These are phyloP conservation scores for Candida palmyrensis DNA, from an alignment of 805 yeast genomes.

Conservation along the genomic window DNA sequence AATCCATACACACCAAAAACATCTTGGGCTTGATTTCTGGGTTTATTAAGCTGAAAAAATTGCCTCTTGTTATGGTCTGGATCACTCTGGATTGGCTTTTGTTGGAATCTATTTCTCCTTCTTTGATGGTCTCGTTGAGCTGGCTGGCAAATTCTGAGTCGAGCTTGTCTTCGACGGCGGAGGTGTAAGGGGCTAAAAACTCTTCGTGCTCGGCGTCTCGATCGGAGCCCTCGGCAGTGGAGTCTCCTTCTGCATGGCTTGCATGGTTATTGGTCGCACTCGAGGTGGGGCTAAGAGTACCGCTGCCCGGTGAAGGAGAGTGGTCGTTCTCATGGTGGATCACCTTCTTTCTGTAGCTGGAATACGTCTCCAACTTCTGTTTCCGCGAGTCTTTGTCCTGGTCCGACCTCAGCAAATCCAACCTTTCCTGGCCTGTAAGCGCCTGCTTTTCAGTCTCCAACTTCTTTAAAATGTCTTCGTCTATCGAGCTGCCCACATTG, in stretches of 20 bases:
- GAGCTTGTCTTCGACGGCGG: slow-evolving; percentile 59
- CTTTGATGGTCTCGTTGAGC: slow-evolving; percentile 47
- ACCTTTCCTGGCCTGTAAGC: slow-evolving; percentile 37
- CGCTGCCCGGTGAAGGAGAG: not conserved
- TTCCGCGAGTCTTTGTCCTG: slow-evolving; percentile 46
- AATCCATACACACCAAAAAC: slow-evolving; percentile 74
- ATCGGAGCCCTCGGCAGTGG: slow-evolving; percentile 7
- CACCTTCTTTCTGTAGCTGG: slow-evolving; percentile 52
- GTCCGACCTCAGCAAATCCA: slow-evolving; percentile 39
- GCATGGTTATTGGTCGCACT: slow-evolving; percentile 10
- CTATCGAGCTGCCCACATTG: slow-evolving; percentile 33
- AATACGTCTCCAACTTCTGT: slow-evolving; percentile 52
- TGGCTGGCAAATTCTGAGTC: slow-evolving; percentile 56
- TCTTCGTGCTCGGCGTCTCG: slow-evolving; percentile 14
- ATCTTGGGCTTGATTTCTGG: slow-evolving; percentile 47
- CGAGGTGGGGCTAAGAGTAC: slow-evolving; percentile 4
- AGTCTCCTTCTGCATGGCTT: slow-evolving; percentile 5
- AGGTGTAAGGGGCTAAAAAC: slow-evolving; percentile 59
- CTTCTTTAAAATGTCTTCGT: slow-evolving; percentile 26
- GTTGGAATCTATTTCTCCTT: slow-evolving; percentile 53
- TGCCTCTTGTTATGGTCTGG: slow-evolving; percentile 51
- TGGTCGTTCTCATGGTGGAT: slow-evolving; percentile 51
- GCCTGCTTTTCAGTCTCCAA: slow-evolving; percentile 33
- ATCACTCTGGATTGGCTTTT: slow-evolving; percentile 53
- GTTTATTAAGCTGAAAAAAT: slow-evolving; percentile 37